Evolutionary conservation across 768 basidiomycete species (phyloP).

Genomic region (Grammothele lineata): DNA sequence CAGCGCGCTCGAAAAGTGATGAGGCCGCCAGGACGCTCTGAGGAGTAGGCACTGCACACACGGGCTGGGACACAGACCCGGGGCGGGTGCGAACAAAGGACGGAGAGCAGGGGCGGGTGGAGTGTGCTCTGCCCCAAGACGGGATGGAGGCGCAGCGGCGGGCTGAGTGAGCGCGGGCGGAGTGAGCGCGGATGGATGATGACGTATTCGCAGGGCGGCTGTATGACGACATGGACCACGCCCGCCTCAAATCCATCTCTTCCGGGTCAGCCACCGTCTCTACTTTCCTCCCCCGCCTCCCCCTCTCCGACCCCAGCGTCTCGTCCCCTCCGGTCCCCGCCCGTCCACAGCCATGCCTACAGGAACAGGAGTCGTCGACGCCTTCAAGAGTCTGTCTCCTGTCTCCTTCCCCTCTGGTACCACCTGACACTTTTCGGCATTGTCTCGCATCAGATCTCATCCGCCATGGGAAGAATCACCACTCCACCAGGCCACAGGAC

Average conservation of each 20-base stretch:
- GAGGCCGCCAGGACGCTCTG: too few species aligned
- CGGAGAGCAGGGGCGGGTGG: too few species aligned
- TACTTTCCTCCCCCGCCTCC: slow-evolving; percentile 3
- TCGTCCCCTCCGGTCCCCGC: slow-evolving; percentile 1
- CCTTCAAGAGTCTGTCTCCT: slow-evolving; percentile 72
- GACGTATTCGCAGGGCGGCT: slow-evolving; percentile 7
- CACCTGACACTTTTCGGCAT: neutral
- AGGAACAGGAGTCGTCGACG: slow-evolving; percentile 69
- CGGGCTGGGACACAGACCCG: too few species aligned
- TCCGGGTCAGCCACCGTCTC: neutral
- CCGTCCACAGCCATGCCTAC: slow-evolving; percentile 47
- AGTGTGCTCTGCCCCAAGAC: too few species aligned
- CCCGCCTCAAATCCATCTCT: slow-evolving; percentile 10
- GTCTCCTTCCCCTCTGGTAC: slow-evolving; percentile 2
- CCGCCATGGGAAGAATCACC: slow-evolving; percentile 47
- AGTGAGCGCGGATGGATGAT: neutral
- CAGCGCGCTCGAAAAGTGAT: too few species aligned
- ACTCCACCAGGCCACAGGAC: slow-evolving; percentile 20
- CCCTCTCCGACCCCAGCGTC: neutral
- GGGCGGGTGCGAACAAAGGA: too few species aligned
- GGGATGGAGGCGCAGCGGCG: too few species aligned
- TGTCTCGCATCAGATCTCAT: slow-evolving; percentile 42
- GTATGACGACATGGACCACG: slow-evolving; percentile 15
- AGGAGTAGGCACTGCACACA: too few species aligned
- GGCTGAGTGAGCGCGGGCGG: neutral